Evolutionary conservation across 108 stramenopile species (phyloP).

Genomic region (Nitzschia sp.): DNA sequence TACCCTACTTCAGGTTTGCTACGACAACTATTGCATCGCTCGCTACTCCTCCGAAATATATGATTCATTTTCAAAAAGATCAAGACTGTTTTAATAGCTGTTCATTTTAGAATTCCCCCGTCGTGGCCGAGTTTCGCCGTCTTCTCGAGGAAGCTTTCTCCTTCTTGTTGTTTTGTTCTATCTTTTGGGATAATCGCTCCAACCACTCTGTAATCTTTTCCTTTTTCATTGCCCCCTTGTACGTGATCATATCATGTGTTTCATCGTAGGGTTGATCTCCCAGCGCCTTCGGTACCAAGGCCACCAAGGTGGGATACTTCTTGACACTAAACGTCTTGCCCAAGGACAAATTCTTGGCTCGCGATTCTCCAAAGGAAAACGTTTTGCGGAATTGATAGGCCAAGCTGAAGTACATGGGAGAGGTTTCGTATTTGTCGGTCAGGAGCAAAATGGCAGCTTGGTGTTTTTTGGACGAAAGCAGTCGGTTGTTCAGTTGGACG

Average conservation of each 20-base stretch:
- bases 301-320: conserved; percentile 63
- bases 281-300: conserved; percentile 39
- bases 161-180: too few species aligned
- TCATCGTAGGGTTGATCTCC: conserved; percentile 1
- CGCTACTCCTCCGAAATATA: too few species aligned
- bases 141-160: too few species aligned
- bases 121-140: too few species aligned
- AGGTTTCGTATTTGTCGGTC: conserved; percentile 83
- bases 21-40: too few species aligned
- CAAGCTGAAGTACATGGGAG: conserved; percentile 60
- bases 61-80: too few species aligned
- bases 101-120: too few species aligned
- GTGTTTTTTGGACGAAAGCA: conserved; percentile 30
- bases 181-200: too few species aligned
- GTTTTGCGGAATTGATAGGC: conserved; percentile 64
- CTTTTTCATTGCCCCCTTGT: neutral
- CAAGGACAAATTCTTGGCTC: conserved; percentile 67
- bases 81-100: too few species aligned
- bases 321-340: conserved; percentile 66
- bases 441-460: conserved; percentile 53
- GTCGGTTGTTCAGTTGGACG: conserved; percentile 45
- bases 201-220: neutral
- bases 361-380: conserved; percentile 69
- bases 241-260: neutral
- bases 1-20: too few species aligned